Base-by-base conservation (phyloP, 352 stramenopile genomes). In the Phytophthora hybrid region DNA sequence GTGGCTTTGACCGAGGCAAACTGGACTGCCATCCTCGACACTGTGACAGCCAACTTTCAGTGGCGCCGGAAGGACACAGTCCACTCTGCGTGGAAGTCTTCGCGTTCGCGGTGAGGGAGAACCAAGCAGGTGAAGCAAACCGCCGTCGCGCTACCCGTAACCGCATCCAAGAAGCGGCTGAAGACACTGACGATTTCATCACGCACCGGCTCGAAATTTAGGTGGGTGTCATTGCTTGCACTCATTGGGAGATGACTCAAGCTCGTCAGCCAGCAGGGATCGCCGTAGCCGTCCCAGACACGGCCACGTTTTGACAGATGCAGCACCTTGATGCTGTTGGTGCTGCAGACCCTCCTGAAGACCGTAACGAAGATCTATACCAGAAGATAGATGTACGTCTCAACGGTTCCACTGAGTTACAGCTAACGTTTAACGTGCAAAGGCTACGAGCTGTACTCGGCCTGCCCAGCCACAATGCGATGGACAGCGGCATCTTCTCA, bases 191-290 rank as follows among this genome's bases (percentile, higher is more conserved):
- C 14, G 39, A 34, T 2, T 63, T 62, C 26, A 21, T 64, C 1
- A 16, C 18, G 55, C 16, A 37, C 29, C 6, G 54, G 64, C 9
- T 3, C 23, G 23, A 26, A 26, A n/a, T 71, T 3, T 54, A 59
- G 1, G 63, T 71, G n/a, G 53, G 19, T 14, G 29, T 53, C 14
- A 71, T 64, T 26, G 26, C 63, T 1, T 13, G 44, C 6, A 54
- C 54, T 10, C 54, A 64, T 19, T 71, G 44, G 63, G 19, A 14
- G 32, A 64, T 64, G 11, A 46, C 63, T 11, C 61, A 61, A 19
- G 61, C 51, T 14, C 61, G 49, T 1, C 61, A 53, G 18, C 34
- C 51, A 13, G 61, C 11, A 14, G 52, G 51, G 11, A 14, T 21
- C 3, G 3, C 5, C 19, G 49, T 68, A 11, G 8, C 16, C 1